Percentiles rank a stretch among this genome's conserved stretches.
These are phyloP conservation scores for Aplosporella prunicola DNA, from an alignment of 2,329 filamentous ascomycete genomes.

Conservation along the genomic window DNA sequence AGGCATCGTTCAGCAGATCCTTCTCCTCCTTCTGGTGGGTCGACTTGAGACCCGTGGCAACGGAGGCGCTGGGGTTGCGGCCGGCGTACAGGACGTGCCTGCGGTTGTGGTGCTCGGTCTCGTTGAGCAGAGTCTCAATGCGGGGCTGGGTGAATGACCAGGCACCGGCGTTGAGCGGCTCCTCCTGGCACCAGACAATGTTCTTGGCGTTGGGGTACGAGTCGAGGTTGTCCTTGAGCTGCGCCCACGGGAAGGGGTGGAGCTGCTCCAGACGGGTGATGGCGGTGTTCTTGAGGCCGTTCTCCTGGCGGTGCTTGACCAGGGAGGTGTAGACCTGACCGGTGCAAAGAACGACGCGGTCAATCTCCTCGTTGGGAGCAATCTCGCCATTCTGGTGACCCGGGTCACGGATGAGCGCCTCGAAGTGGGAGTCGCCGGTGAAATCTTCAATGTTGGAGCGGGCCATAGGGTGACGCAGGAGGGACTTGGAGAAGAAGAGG, in stretches of 20 bases:
- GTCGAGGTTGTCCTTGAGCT: constrained; percentile 93
- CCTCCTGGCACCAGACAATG: constrained; percentile 95
- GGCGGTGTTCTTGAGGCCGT: constrained; percentile 81
- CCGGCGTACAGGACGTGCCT: constrained; percentile 98
- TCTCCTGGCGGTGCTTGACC: constrained; percentile 79
- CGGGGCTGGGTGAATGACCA: constrained; percentile 97
- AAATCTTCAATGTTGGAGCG: constrained; percentile 89
- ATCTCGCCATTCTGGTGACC: constrained; percentile 69
- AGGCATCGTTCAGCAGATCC: constrained; percentile 62
- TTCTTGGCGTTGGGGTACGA: constrained; percentile 95
- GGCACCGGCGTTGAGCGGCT: constrained; percentile 91
- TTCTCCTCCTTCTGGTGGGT: constrained; percentile 88
- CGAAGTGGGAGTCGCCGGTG: constrained; percentile 82
- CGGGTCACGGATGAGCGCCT: constrained; percentile 89
- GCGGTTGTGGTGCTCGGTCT: constrained; percentile 84
- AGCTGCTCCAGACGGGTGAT: constrained; percentile 95
- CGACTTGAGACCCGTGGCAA: constrained; percentile 85
- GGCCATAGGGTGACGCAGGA: constrained; percentile 86
- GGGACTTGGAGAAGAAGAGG: constrained; percentile 96
- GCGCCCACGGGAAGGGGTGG: constrained; percentile 97
- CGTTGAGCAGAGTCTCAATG: constrained; percentile 90
- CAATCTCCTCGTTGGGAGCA: constrained; percentile 73
- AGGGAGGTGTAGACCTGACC: constrained; percentile 91
- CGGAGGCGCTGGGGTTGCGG: constrained; percentile 82
- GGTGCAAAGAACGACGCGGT: constrained; percentile 87